Evolutionary conservation across 2,329 filamentous ascomycete species (phyloP).

Genomic region (Xylaria sp.): DNA sequence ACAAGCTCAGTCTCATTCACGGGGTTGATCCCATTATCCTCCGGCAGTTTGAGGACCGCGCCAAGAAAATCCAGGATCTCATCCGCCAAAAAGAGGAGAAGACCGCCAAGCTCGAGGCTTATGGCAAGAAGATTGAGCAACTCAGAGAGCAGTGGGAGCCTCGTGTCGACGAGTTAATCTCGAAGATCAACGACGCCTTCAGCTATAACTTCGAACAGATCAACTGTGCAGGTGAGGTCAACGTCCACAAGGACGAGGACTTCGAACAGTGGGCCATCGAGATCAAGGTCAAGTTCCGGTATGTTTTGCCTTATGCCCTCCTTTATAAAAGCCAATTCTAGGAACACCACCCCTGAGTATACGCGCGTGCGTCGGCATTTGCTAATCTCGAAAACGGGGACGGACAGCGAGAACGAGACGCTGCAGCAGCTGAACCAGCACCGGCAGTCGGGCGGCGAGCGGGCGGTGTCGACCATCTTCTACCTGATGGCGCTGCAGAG

Average conservation of each 20-base stretch:
- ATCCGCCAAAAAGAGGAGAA: slow-evolving; percentile 58
- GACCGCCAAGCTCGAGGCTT: slow-evolving; percentile 55
- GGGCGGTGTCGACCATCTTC: slow-evolving; percentile 96
- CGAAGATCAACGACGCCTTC: slow-evolving; percentile 86
- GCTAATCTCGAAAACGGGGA: slow-evolving; percentile 17
- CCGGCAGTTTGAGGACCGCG: slow-evolving; percentile 74
- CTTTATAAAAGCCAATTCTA: neutral
- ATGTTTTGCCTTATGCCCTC: slow-evolving; percentile 36
- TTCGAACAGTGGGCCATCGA: slow-evolving; percentile 94
- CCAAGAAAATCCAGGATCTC: slow-evolving; percentile 69
- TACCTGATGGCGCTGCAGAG: slow-evolving; percentile 98
- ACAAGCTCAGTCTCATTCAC: slow-evolving; percentile 78
- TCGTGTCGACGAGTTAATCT: slow-evolving; percentile 73
- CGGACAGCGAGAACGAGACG: slow-evolving; percentile 72
- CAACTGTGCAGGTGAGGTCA: slow-evolving; percentile 88
- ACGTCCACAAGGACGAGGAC: slow-evolving; percentile 85
- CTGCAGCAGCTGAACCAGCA: slow-evolving; percentile 87
- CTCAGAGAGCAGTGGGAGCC: slow-evolving; percentile 82
- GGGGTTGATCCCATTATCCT: slow-evolving; percentile 76
- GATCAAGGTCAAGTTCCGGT: slow-evolving; percentile 94
- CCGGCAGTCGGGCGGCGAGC: slow-evolving; percentile 93
- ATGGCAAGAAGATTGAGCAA: slow-evolving; percentile 62
- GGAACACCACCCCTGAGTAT: too few species aligned
- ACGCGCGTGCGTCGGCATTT: slow-evolving; percentile 20
- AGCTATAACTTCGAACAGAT: slow-evolving; percentile 93